Evolutionary conservation across 257 asterid genomes (phyloP).

Genomic region (Fraxinus americana): DNA sequence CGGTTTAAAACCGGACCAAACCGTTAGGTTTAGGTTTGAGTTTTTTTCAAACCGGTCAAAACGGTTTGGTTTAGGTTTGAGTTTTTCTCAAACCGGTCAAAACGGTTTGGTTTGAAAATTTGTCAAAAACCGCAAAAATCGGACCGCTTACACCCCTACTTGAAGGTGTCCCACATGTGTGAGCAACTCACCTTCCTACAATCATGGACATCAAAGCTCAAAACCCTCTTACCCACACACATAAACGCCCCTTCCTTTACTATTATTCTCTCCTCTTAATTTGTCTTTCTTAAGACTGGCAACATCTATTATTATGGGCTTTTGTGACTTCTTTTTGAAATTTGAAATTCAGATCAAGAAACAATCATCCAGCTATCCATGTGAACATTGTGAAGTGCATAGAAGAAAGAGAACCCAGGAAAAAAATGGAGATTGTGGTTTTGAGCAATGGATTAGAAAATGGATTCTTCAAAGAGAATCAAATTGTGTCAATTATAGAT

Average conservation of each 20-base stretch:
- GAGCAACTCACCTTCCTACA: constrained; percentile 25
- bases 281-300: constrained; percentile 10
- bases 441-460: constrained; percentile 45
- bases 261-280: constrained; percentile 44
- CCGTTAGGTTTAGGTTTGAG: no score
- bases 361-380: neutral
- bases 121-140: no score
- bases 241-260: constrained; percentile 28
- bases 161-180: neutral
- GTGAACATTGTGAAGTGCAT: neutral
- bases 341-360: constrained; percentile 6
- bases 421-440: constrained; percentile 7
- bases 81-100: no score
- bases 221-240: constrained; percentile 25
- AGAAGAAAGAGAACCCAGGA: neutral
- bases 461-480: constrained; percentile 46
- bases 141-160: no score
- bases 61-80: no score
- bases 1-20: no score
- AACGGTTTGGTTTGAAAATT: no score
- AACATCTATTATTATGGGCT: neutral
- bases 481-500: constrained; percentile 30
- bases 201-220: constrained; percentile 31
- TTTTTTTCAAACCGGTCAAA: no score
- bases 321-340: neutral